Evolutionary conservation across 441 rosid genomes (phyloP).

Genomic region (Pelargonium fulgidum): DNA sequence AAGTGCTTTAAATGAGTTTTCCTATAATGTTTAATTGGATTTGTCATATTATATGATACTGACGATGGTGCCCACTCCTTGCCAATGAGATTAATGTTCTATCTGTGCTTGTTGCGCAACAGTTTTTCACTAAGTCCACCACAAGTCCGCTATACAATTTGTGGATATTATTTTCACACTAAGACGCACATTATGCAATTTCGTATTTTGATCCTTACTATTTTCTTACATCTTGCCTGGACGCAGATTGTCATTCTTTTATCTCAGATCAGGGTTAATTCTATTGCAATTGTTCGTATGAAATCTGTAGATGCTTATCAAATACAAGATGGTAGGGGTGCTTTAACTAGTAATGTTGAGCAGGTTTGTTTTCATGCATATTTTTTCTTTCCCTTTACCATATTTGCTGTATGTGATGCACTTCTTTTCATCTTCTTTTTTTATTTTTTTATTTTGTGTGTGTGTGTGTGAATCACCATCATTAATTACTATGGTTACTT

Average conservation of each 20-base stretch:
- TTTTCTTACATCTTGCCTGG: conserved; percentile 19
- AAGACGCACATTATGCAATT: background rate
- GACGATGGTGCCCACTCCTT: background rate
- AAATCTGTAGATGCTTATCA: conserved; percentile 39
- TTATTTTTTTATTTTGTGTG: too few species aligned
- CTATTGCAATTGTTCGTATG: conserved; percentile 67
- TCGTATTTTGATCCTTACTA: background rate
- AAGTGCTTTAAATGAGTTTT: background rate
- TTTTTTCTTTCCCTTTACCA: background rate
- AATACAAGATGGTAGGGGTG: conserved; percentile 29
- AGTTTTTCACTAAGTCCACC: background rate
- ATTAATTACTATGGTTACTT: background rate
- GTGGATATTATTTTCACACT: background rate
- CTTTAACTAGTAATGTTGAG: conserved; percentile 47
- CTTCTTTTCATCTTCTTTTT: background rate
- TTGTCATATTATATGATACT: background rate
- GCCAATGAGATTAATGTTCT: background rate
- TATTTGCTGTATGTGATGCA: background rate
- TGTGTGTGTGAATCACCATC: background rate
- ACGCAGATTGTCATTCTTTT: conserved; percentile 58
- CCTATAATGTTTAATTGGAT: background rate
- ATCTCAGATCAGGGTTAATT: conserved; percentile 73
- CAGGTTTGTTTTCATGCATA: conserved; percentile 47
- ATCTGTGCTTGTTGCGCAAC: background rate
- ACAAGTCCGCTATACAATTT: background rate